Conservation (phyloP, 257 asterid species). For the Anisodus acutangulus region DNA sequence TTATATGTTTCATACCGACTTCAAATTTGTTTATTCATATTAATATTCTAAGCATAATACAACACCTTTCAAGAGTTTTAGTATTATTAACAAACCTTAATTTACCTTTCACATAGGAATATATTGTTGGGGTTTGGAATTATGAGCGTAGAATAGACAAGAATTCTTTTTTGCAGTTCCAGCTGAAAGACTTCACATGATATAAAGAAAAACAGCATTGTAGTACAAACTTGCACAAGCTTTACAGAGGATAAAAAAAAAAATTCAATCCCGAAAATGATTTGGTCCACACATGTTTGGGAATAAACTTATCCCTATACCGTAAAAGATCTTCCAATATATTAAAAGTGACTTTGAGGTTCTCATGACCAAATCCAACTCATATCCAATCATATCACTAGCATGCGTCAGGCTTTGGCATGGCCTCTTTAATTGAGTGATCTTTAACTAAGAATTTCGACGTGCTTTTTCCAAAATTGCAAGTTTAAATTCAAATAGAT, state of each 20-base stretch:
- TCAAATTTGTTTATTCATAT: background rate
- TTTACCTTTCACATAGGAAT: too few relatives aligned
- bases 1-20: background rate
- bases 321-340: constrained; percentile 13
- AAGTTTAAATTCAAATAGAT: background rate
- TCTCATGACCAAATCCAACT: constrained; percentile 14
- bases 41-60: background rate
- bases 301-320: background rate
- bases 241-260: background rate
- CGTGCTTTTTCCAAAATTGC: background rate
- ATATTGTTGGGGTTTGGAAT: too few relatives aligned
- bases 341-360: background rate
- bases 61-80: too few relatives aligned
- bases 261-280: background rate
- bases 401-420: constrained; percentile 20
- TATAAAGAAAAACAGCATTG: background rate
- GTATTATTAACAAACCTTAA: too few relatives aligned
- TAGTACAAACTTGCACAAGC: background rate
- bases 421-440: background rate
- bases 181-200: constrained; percentile 14
- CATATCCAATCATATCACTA: constrained; percentile 26
- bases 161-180: background rate
- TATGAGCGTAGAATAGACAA: too few relatives aligned
- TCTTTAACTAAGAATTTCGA: background rate
- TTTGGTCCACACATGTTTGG: constrained; percentile 23